A percentile compares a stretch with the other conserved stretches of the same genome.
Evolutionary conservation across 768 basidiomycete genomes (phyloP).

Genomic region (Leccinum disarticulatum): DNA sequence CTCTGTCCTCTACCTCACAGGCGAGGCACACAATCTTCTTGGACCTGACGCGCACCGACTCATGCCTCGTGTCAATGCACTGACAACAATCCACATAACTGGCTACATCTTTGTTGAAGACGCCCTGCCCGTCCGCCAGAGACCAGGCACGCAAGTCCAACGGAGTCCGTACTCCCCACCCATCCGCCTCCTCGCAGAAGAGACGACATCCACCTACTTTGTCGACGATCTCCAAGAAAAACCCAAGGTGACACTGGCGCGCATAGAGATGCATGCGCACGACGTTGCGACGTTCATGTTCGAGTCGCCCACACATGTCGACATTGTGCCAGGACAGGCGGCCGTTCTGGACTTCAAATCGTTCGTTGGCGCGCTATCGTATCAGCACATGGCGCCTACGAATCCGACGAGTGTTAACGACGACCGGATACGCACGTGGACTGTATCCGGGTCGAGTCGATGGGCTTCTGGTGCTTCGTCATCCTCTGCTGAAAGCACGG

Average conservation of each 20-base stretch:
- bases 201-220: constrained; percentile 36
- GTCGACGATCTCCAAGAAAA: constrained; percentile 19
- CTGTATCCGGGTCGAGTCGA: constrained; percentile 41
- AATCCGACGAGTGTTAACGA: constrained; percentile 57
- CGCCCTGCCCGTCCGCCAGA: constrained; percentile 56
- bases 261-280: constrained; percentile 43
- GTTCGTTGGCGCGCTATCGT: constrained; percentile 47
- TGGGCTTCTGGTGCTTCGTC: constrained; percentile 10
- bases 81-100: constrained; percentile 50
- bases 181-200: constrained; percentile 52
- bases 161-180: constrained; percentile 62
- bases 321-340: constrained; percentile 49
- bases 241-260: constrained; percentile 30
- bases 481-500: background rate
- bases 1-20: constrained; percentile 64
- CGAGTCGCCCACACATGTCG: constrained; percentile 34
- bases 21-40: constrained; percentile 50
- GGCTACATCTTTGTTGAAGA: constrained; percentile 55
- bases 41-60: constrained; percentile 41
- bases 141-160: constrained; percentile 27
- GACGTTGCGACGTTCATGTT: constrained; percentile 59
- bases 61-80: constrained; percentile 55
- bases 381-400: constrained; percentile 55
- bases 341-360: constrained; percentile 54
- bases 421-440: constrained; percentile 67